Base-by-base conservation (phyloP, 2,329 filamentous ascomycete species). In the Pseudogymnoascus pannorum region DNA sequence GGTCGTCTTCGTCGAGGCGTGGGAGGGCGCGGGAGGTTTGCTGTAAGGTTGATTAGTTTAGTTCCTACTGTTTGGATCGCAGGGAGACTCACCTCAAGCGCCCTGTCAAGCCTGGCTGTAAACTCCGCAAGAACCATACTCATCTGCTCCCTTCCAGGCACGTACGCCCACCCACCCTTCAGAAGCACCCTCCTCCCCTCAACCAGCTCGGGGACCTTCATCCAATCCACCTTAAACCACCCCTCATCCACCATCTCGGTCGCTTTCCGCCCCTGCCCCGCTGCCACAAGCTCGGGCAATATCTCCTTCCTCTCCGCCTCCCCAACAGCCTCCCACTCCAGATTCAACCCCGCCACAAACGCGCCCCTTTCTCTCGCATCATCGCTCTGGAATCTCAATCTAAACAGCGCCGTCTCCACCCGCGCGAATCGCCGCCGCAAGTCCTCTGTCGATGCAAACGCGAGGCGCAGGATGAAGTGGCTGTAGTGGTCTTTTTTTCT, bases 181-280 rank as follows among this genome's bases (percentile, higher is more conserved):
- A 97, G 66, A 61, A 94, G 86, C 1, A 96, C 90, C 59, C 83
- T 82, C 58, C 93, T 81, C 57, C 82, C 77, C 75, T 97, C 92
- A 0, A 99, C 87, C 36, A 99, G 77, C 64, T 97, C 93, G 0
- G 93, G 91, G 1, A 99, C 94, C 33, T 87, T 84, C 72, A 92
- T 89, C 92, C 93, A 99, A 70, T 97, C 91, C 1, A 97, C 91
- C 76, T 97, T 97, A 80, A 95, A 96, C 88, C 91, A 99, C 24
- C 79, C 86, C 69, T 94, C 91, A 42, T 96, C 91, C 14, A 96
- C 91, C 5, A 79, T 75, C 22, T 70, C 67, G 54, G 68, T 68
- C 48, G 71, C 70, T 63, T 73, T 77, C 66, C 75, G 78, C 57
- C 64, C 64, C n/a, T 71, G 71, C 14, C 66, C 66, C 1, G 71